These are phyloP conservation scores for Scutellaria galericulata DNA, from an alignment of 257 asterid genomes.

Conservation along the genomic window DNA sequence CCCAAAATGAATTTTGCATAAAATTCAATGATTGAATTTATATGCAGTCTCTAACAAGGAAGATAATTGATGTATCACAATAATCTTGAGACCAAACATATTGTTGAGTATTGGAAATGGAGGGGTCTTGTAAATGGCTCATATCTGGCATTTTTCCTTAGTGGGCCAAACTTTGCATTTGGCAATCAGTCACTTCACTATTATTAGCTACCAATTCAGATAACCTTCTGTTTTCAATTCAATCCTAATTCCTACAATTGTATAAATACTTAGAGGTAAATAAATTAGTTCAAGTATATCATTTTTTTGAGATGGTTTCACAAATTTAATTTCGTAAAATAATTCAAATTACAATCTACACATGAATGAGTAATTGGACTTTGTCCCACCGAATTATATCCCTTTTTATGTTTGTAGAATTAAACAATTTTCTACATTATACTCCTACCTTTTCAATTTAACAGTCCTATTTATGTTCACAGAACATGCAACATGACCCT, in stretches of 20 bases:
- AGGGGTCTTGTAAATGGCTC: slow-evolving; percentile 31
- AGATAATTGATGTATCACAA: slow-evolving; percentile 36
- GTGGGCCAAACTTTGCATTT: slow-evolving; percentile 31
- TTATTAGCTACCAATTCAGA: slow-evolving; percentile 17
- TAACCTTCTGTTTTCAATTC: not conserved
- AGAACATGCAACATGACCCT: too few relatives aligned
- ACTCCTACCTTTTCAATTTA: too few relatives aligned
- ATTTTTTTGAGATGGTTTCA: too few relatives aligned
- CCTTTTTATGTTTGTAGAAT: too few relatives aligned
- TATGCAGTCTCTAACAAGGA: not conserved
- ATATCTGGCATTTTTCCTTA: slow-evolving; percentile 28
- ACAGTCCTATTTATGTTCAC: too few relatives aligned
- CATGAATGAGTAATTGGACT: too few relatives aligned
- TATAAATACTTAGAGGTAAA: not conserved
- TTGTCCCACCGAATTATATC: too few relatives aligned
- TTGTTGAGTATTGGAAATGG: slow-evolving; percentile 26
- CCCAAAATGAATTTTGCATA: not conserved
- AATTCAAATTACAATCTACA: too few relatives aligned
- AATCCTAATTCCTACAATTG: too few relatives aligned
- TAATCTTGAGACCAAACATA: slow-evolving; percentile 23
- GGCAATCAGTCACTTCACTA: slow-evolving; percentile 26
- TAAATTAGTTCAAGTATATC: not conserved
- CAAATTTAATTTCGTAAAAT: too few relatives aligned
- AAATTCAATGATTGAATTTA: slow-evolving; percentile 28
- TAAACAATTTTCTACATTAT: too few relatives aligned